These are phyloP conservation scores for Phaffomyces antillensis DNA, from an alignment of 805 yeast species.

Conservation along the genomic window DNA sequence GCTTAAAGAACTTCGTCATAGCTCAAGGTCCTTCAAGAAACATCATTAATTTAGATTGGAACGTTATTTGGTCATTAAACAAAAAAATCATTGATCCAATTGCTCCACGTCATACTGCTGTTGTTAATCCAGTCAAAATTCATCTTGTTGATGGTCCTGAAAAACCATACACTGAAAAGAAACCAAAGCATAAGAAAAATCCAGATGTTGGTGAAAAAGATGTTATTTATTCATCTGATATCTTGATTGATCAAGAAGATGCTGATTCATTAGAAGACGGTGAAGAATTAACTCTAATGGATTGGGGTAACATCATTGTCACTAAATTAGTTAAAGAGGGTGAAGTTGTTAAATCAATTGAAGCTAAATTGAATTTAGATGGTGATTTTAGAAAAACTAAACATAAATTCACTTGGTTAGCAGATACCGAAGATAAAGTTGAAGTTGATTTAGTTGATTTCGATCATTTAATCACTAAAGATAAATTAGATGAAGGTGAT, in stretches of 20 bases:
- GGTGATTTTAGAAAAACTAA: constrained; percentile 97
- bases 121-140: constrained; percentile 66
- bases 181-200: constrained; percentile 93
- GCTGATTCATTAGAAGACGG: constrained; percentile 66
- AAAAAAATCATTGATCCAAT: constrained; percentile 95
- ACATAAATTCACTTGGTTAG: constrained; percentile 92
- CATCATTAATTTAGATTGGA: constrained; percentile 96
- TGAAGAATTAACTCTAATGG: constrained; percentile 97
- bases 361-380: constrained; percentile 77
- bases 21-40: constrained; percentile 98
- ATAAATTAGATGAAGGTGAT: constrained; percentile 90
- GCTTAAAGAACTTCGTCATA: constrained; percentile 85
- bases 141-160: constrained; percentile 64
- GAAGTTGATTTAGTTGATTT: constrained; percentile 80
- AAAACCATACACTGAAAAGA: constrained; percentile 54
- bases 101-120: constrained; percentile 92
- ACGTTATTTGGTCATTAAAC: constrained; percentile 94
- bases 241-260: constrained; percentile 83
- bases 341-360: constrained; percentile 50
- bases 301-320: constrained; percentile 93
- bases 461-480: constrained; percentile 92
- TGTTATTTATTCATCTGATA: constrained; percentile 56
- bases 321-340: constrained; percentile 61
- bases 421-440: constrained; percentile 66
- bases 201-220: constrained; percentile 77